Evolutionary conservation across 257 asterid genomes (phyloP).

Genomic region (Vinca minor): DNA sequence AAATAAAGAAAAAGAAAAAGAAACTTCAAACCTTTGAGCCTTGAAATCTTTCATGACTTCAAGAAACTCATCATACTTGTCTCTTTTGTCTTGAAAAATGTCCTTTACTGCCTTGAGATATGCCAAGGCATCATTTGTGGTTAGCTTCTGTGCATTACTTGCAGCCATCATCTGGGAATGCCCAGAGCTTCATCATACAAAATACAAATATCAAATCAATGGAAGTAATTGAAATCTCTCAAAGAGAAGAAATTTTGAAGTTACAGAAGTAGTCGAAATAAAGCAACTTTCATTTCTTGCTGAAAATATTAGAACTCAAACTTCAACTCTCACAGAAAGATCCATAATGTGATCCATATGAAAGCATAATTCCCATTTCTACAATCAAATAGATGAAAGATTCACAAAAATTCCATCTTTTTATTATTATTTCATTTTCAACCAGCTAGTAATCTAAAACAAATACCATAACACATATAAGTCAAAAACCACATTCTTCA

Average conservation of each 20-base stretch:
- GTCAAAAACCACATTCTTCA: neutral
- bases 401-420: too few relatives aligned
- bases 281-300: constrained; percentile 4
- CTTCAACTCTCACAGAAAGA: constrained; percentile 6
- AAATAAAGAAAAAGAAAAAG: constrained; percentile 10
- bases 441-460: too few relatives aligned
- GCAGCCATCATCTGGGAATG: constrained; percentile 61
- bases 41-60: constrained; percentile 93
- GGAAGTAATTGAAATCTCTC: constrained; percentile 7
- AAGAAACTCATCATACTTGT: constrained; percentile 72
- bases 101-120: constrained; percentile 77
- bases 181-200: constrained; percentile 48
- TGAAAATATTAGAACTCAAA: neutral
- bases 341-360: neutral
- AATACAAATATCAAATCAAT: constrained; percentile 16
- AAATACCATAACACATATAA: too few relatives aligned
- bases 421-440: too few relatives aligned
- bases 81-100: constrained; percentile 60
- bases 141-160: constrained; percentile 56
- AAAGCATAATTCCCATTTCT: neutral
- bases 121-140: constrained; percentile 66
- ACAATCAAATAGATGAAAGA: neutral
- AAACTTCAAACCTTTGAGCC: constrained; percentile 56
- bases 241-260: neutral
- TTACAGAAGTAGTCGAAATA: neutral